Evolutionary conservation across 2,329 filamentous ascomycete species (phyloP), one percentile per base, ranked within the genome.

Genomic region (Pleoardoris graminearum): DNA sequence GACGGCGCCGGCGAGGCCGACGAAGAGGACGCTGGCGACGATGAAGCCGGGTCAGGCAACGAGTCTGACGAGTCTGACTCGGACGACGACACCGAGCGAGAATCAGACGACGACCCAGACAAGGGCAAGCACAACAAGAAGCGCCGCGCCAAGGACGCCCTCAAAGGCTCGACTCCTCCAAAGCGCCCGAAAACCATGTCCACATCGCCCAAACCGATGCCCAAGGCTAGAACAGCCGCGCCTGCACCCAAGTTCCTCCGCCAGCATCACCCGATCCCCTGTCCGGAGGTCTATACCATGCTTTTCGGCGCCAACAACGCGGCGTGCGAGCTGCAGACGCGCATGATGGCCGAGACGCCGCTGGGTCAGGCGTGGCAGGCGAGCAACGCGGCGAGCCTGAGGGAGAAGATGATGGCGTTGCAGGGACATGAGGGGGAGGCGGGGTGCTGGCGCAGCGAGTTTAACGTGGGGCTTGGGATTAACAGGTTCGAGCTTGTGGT

Each of bases 401-500:
- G 57, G 6, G 23, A 33, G 3, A 65, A 61, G 43, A 7, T 62
- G 17, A 14, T 50, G 4, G 52, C 10, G 7, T 27, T 70, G 29
- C 35, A 48, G 14, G 12, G 25, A 6, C 39, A 41, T 14, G 36
- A 33, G 2, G 33, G 46, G 1, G 48, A 53, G 21, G 54, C 49
- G 27, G 53, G 51, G 0, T 67, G 30, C 29, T 70, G 66, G 67
- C 51, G 48, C 12, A 65, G 61, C 33, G 29, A 53, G 33, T 68
- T 70, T 52, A 59, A 64, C 0, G 33, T 44, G 37, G 65, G 63
- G 2, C 12, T 52, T 2, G 60, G 55, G 2, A 60, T 57, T 1
- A 55, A 57, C 11, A 59, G 37, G 11, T 67, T 62, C 37, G 61
- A 68, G 58, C 8, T 71, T 48, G 30, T 60, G 19, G 64, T 68